A percentile compares a stretch with the other conserved stretches of the same genome.
Evolutionary conservation across 1,284 basidiomycete species (phyloP).

Genomic region (Testicularia cyperi): DNA sequence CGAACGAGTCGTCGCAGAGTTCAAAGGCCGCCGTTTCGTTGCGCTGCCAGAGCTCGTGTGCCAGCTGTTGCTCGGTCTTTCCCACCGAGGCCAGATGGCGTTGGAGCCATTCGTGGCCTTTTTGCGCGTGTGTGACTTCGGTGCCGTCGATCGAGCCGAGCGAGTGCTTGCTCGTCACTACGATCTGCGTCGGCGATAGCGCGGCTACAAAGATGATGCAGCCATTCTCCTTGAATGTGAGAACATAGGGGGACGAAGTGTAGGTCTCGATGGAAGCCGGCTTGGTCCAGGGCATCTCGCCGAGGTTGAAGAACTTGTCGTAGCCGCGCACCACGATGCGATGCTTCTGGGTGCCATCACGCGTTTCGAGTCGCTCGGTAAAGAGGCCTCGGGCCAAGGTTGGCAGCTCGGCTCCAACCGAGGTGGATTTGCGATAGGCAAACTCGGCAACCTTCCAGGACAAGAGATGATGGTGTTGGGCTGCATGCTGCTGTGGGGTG

Average conservation of each 20-base stretch:
- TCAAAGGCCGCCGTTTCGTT: constrained; percentile 78
- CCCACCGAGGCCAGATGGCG: constrained; percentile 70
- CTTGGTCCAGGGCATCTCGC: constrained; percentile 89
- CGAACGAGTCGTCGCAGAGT: constrained; percentile 96
- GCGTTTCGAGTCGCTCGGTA: constrained; percentile 41
- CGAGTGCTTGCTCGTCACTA: constrained; percentile 86
- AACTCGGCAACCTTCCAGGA: constrained; percentile 58
- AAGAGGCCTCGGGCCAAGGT: constrained; percentile 58
- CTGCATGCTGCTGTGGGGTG: neutral
- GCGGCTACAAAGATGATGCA: constrained; percentile 97
- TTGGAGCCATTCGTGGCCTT: constrained; percentile 79
- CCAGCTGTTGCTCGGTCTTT: constrained; percentile 74
- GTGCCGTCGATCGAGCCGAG: constrained; percentile 36
- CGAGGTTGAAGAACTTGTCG: constrained; percentile 99
- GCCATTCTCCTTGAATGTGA: constrained; percentile 94
- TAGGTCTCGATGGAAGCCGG: constrained; percentile 61
- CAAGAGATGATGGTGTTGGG: constrained; percentile 23
- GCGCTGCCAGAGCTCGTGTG: constrained; percentile 73
- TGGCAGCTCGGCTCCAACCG: constrained; percentile 43
- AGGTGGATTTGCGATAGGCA: constrained; percentile 55
- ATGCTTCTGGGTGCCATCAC: constrained; percentile 59
- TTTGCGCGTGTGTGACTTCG: constrained; percentile 69
- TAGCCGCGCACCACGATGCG: constrained; percentile 88
- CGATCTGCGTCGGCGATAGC: constrained; percentile 71
- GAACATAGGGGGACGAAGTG: constrained; percentile 77